Conservation (phyloP, 305 asterid species). For the Plantago rigida region DNA sequence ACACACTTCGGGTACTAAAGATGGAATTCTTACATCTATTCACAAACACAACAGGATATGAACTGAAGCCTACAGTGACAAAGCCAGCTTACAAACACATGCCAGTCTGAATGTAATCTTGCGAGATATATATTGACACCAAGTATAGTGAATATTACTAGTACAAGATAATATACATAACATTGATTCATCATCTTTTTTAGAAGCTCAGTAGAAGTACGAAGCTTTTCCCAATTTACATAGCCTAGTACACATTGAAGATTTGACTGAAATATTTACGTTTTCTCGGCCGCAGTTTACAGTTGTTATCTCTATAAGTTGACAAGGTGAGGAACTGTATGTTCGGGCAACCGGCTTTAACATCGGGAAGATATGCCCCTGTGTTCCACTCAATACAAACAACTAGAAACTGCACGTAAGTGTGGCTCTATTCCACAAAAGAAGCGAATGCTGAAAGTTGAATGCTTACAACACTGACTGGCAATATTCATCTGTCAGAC, state of each 20-base stretch:
- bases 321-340: neutral
- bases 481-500: slow-evolving; percentile 24
- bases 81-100: neutral
- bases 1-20: too few species aligned
- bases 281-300: neutral
- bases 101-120: neutral
- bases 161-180: neutral
- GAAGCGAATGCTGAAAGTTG: neutral
- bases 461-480: neutral
- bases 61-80: too few species aligned
- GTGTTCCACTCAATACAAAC: slow-evolving; percentile 2
- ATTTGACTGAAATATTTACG: neutral
- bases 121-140: slow-evolving; percentile 15
- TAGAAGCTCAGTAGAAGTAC: neutral
- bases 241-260: neutral
- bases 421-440: neutral
- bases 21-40: too few species aligned
- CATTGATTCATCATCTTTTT: neutral
- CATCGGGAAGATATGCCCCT: neutral
- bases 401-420: neutral
- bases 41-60: too few species aligned
- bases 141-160: neutral
- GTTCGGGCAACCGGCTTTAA: neutral
- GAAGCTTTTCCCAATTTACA: slow-evolving; percentile 3
- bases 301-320: neutral